Conservation (phyloP, 768 basidiomycete species). For the Lentinus tigrinus region DNA sequence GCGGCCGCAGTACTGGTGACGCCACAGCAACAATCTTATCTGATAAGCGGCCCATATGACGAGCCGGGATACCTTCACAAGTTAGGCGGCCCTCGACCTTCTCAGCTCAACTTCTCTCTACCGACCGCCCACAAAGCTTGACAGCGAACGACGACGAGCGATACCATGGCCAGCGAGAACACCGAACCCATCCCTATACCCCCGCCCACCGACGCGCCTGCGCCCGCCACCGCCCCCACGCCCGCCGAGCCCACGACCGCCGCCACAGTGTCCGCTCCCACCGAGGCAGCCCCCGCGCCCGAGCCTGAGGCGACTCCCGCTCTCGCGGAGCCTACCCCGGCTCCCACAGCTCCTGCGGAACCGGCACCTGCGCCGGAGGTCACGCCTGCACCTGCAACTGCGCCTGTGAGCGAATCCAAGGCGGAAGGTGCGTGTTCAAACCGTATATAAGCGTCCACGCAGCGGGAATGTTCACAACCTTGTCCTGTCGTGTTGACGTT, state of each 20-base stretch:
- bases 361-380: not conserved
- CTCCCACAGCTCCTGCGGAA: not conserved
- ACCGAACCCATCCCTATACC: conserved; percentile 5
- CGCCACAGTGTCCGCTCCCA: conserved; percentile 13
- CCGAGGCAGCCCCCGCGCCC: conserved; percentile 14
- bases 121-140: not conserved
- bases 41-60: not conserved
- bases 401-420: no score
- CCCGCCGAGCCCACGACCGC: not conserved
- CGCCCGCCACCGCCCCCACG: not conserved
- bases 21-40: not conserved
- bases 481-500: no score
- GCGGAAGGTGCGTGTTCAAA: no score
- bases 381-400: not conserved
- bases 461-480: no score
- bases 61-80: not conserved
- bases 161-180: conserved; percentile 7
- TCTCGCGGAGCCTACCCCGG: conserved; percentile 3
- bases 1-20: no score
- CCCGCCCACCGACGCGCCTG: conserved; percentile 1
- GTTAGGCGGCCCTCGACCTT: not conserved
- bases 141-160: not conserved
- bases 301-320: conserved; percentile 12
- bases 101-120: not conserved
- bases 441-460: no score